Conservation (phyloP, 257 asterid species). For the Primulina huaijiensis region DNA sequence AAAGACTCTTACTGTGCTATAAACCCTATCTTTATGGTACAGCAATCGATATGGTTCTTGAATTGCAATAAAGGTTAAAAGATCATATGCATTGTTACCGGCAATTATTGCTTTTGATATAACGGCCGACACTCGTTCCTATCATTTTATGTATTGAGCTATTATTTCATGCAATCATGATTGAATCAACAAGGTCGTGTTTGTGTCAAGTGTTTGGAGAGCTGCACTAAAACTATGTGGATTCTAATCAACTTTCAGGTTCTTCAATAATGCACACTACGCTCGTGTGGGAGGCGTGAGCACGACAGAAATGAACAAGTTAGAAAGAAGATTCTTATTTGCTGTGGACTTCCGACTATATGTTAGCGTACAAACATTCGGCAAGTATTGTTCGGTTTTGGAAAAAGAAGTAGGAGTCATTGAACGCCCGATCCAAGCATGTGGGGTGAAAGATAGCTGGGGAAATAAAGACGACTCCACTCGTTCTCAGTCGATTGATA, state of each 20-base stretch:
- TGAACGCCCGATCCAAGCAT: constrained; percentile 56
- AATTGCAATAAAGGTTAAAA: neutral
- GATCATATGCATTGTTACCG: neutral
- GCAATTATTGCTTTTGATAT: neutral
- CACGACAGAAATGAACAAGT: constrained; percentile 74
- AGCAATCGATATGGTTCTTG: neutral
- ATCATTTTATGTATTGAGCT: neutral
- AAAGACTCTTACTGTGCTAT: neutral
- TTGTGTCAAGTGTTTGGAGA: neutral
- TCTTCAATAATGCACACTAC: constrained; percentile 79
- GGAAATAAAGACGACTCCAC: constrained; percentile 60
- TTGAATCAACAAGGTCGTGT: neutral
- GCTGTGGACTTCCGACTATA: constrained; percentile 66
- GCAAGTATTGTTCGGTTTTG: constrained; percentile 56
- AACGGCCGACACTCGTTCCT: neutral
- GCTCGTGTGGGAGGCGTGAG: constrained; percentile 91
- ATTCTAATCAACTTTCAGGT: constrained; percentile 40
- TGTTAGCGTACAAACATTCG: constrained; percentile 56
- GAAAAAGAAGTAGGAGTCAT: constrained; percentile 48
- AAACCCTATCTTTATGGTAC: neutral
- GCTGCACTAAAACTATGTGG: neutral
- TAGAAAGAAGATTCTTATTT: constrained; percentile 77
- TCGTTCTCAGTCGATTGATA: constrained; percentile 44
- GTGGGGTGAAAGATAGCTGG: constrained; percentile 62
- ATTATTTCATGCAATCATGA: neutral